Percentiles rank a stretch among this genome's conserved stretches.
These are phyloP conservation scores for Cladophialophora bantiana DNA, from an alignment of 2,329 filamentous ascomycete genomes.

Conservation along the genomic window DNA sequence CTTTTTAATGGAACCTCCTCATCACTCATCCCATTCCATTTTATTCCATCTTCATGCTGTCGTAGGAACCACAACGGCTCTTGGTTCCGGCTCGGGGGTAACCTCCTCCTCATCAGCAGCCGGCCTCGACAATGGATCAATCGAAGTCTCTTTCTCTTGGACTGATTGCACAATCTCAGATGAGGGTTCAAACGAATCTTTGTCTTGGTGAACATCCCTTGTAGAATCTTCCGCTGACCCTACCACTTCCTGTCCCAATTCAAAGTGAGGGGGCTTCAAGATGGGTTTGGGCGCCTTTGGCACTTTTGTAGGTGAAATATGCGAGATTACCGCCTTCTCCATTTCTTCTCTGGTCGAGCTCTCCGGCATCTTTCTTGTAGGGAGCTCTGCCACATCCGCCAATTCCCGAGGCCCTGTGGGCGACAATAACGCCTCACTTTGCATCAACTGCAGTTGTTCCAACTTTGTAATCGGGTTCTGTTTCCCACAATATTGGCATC, in stretches of 20 bases:
- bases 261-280: slow-evolving; percentile 39
- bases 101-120: neutral
- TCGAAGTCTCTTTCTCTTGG: neutral
- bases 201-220: neutral
- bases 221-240: neutral
- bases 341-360: slow-evolving; percentile 36
- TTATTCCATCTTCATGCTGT: slow-evolving; percentile 4
- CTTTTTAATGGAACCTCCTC: slow-evolving; percentile 8
- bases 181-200: neutral
- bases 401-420: slow-evolving; percentile 28
- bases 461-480: slow-evolving; percentile 75
- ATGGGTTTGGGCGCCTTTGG: slow-evolving; percentile 40
- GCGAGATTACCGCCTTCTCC: slow-evolving; percentile 30
- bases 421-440: slow-evolving; percentile 66
- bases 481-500: slow-evolving; percentile 49
- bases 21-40: neutral
- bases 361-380: slow-evolving; percentile 41
- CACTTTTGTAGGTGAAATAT: slow-evolving; percentile 30
- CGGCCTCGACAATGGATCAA: neutral
- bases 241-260: slow-evolving; percentile 27
- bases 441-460: slow-evolving; percentile 71
- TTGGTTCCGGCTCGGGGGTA: neutral
- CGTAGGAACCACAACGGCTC: slow-evolving; percentile 6
- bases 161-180: neutral
- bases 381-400: slow-evolving; percentile 34